Evolutionary conservation across 192 early-diverging fungal genomes (phyloP).

Genomic region (Dissophora globulifera): DNA sequence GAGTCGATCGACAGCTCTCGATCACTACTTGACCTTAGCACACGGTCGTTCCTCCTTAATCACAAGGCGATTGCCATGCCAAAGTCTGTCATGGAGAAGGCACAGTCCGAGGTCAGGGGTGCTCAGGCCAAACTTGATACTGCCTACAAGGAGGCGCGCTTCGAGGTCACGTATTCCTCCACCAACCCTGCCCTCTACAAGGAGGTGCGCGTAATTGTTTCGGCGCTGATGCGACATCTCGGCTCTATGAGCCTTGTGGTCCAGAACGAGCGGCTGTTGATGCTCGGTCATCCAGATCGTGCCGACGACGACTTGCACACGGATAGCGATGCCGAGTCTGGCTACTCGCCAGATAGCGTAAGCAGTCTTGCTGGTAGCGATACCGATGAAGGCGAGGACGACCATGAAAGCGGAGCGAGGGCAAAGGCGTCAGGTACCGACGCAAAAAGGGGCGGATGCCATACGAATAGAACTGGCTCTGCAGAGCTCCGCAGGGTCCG

Average conservation of each 20-base stretch:
- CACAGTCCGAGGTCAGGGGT: conserved; percentile 29
- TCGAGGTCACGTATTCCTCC: conserved; percentile 44
- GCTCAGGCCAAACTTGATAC: conserved; percentile 44
- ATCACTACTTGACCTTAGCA: conserved; percentile 32
- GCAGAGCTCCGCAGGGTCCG: conserved; percentile 40
- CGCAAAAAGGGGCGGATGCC: no score
- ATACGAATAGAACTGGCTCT: no score
- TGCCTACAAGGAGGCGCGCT: conserved; percentile 48
- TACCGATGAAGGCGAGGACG: no score
- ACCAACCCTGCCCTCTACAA: conserved; percentile 49
- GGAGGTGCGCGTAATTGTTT: conserved; percentile 35
- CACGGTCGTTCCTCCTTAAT: conserved; percentile 43
- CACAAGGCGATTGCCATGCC: conserved; percentile 53
- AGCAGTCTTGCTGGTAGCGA: no score
- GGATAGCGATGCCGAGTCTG: conserved; percentile 13
- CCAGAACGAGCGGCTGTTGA: conserved; percentile 44
- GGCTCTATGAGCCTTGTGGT: conserved; percentile 52
- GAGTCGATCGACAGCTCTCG: conserved; percentile 45
- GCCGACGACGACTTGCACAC: conserved; percentile 32
- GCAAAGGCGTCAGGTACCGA: not conserved
- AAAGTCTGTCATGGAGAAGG: conserved; percentile 45
- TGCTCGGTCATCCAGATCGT: conserved; percentile 41
- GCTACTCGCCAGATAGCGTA: not conserved
- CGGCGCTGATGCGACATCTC: conserved; percentile 48
- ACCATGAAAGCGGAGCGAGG: conserved; percentile 21